Base-by-base conservation (phyloP, 2,329 filamentous ascomycete species). In the Ascochyta lentis region DNA sequence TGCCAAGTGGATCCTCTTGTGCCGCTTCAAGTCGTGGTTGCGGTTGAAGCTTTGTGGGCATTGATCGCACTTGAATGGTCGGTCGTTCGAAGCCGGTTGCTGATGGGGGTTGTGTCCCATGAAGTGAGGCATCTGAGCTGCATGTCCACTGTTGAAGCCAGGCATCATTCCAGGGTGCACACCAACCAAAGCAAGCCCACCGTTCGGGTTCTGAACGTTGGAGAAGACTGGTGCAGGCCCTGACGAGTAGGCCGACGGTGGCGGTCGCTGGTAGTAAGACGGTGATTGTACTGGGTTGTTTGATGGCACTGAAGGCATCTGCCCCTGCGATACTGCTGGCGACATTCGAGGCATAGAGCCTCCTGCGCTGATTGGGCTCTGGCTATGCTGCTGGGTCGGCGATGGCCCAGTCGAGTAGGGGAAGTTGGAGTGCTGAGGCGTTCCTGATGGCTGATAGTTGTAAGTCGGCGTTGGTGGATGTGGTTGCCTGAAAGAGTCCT, bases 41-140 rank as follows among this genome's bases (percentile, higher is more conserved):
- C 95, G 84, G 75, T 96, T 98, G 79, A 99, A 99, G 34, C 91
- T 93, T 73, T 96, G 92, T 0, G 90, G 86, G 70, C 95, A 99
- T 71, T 90, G 85, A 66, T 98, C 92, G 73, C 95, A 99, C 76
- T 93, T 93, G 81, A 96, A 98, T 0, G 95, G 95, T 5, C 94
- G 86, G 65, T 98, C 94, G 53, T 89, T 88, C 26, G 84, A 81
- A 9, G 82, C 79, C 19, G 80, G 77, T 59, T 82, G 69, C 60
- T 82, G 83, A 42, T 78, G 77, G 27, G 73, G 74, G 12, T 83
- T 81, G 54, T 84, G 84, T 13, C 80, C 80, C 59, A 84, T 81
- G 61, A 83, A 79, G 53, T 81, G 80, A 58, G 91, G 90, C 76
- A 93, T 84, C 60, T 86, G 86, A 61, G 78, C 86, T 66, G 77